Base-by-base conservation (phyloP, 2,329 filamentous ascomycete species). In the Gremmenia infestans region DNA sequence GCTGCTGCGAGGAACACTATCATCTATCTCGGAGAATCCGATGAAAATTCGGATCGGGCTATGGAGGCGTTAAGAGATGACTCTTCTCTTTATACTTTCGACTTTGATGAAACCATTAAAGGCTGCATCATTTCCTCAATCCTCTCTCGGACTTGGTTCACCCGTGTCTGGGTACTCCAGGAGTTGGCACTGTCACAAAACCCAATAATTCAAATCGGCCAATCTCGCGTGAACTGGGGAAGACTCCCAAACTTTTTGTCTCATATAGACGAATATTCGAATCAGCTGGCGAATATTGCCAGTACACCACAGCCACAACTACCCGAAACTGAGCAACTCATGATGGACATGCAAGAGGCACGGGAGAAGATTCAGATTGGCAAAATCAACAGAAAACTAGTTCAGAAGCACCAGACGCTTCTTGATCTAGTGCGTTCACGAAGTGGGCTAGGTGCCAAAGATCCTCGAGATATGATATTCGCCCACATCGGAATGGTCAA, bases 111-210 rank as follows among this genome's bases (percentile, higher is more conserved):
- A 5, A 46, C 9, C 2, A 22, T 50, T 5, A 43, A 23, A 37
- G 28, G 46, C 8, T 19, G 11, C 3, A 45, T 50, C 15, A 23
- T 73, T 1, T 50, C 69, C 3, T 54, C 62, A 5, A 58, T 74
- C 4, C 71, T 74, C 63, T 63, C 68, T 37, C 61, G 71, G 4
- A 56, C 55, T 0, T 74, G 72, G 72, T 72, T 74, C 42, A 67
- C 63, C 3, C 62, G 70, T 4, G 62, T 70, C 0, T 74, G 72
- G 72, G 68, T 74, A 1, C 65, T 74, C 0, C 72, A 74, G 52
- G 72, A 74, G 15, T 11, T 54, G 4, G 37, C 46, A 7, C 32
- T 54, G 2, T 51, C 48, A 4, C 15, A 32, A 39, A 55, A 40
- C 25, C 48, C 53, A 6, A 35, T 42, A n/a, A 48, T 55, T 6